Conservation (phyloP, 495 filamentous ascomycete species). For the Pyrenula massariospora region DNA sequence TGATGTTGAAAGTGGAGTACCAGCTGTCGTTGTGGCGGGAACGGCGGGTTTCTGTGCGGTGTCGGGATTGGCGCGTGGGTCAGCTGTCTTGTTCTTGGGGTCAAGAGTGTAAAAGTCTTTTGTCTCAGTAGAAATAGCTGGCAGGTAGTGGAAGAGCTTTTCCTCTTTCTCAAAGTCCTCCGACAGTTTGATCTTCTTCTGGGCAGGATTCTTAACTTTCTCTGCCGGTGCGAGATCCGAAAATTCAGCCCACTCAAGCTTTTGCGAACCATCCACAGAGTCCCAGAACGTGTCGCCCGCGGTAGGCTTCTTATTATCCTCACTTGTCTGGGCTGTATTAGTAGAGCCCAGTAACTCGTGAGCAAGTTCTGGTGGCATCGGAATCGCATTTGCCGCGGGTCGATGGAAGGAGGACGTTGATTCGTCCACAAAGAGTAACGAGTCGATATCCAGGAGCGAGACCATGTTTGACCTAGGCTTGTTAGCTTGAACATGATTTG, state of each 20-base stretch:
- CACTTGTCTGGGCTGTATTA: not conserved
- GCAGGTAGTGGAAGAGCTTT: not conserved
- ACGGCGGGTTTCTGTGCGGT: not conserved
- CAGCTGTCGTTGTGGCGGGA: not conserved
- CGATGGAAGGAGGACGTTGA: not conserved
- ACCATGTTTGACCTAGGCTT: constrained; percentile 6
- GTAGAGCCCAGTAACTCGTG: not conserved
- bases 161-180: not conserved
- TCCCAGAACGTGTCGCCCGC: not conserved
- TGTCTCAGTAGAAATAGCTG: not conserved
- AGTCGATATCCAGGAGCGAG: constrained; percentile 16
- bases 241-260: not conserved
- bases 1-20: not conserved
- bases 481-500: constrained; percentile 9
- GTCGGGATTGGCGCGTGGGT: not conserved
- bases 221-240: not conserved
- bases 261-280: not conserved
- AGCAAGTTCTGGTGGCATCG: not conserved
- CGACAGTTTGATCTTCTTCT: not conserved
- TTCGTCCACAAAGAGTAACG: not conserved
- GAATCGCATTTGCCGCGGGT: not conserved
- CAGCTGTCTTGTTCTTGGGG: not conserved
- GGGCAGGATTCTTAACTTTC: not conserved
- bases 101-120: not conserved
- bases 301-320: not conserved